These are phyloP conservation scores for Colletotrichum cereale DNA, from an alignment of 2,329 filamentous ascomycete genomes.

Conservation along the genomic window DNA sequence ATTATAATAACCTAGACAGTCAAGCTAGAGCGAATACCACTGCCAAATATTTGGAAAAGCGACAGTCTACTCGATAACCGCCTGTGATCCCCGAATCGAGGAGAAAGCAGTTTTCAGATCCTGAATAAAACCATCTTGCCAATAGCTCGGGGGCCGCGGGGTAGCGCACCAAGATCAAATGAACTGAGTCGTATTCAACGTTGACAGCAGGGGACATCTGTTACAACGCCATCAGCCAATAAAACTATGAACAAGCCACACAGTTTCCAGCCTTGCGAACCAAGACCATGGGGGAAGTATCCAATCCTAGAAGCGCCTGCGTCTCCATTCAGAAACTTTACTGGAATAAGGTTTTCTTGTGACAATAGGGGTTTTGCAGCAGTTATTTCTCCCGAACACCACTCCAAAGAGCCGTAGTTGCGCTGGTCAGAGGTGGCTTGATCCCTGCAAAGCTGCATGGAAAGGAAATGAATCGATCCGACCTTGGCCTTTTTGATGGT, in stretches of 20 bases:
- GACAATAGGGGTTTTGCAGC: conserved; percentile 33
- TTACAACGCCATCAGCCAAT: conserved; percentile 14
- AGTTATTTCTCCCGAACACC: conserved; percentile 22
- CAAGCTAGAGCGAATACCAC: not conserved
- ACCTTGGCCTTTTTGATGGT: not conserved
- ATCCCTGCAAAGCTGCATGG: conserved; percentile 26
- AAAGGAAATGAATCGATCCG: not conserved
- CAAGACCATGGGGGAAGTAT: not conserved
- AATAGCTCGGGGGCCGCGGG: not conserved
- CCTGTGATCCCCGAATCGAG: too few relatives aligned
- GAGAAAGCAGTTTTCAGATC: not conserved
- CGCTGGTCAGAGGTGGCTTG: conserved; percentile 15
- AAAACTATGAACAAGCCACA: not conserved
- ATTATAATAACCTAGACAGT: not conserved
- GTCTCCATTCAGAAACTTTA: conserved; percentile 12
- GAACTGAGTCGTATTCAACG: not conserved
- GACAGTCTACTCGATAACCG: not conserved
- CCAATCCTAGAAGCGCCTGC: not conserved
- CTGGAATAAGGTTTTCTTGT: conserved; percentile 26
- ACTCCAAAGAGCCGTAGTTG: not conserved
- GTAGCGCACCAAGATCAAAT: conserved; percentile 6
- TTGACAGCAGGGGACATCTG: not conserved
- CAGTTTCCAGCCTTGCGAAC: not conserved
- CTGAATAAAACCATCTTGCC: not conserved
- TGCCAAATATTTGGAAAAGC: too few relatives aligned